These are phyloP conservation scores for Cyclostephanos tholiformis DNA, from an alignment of 108 stramenopile species.

Conservation along the genomic window DNA sequence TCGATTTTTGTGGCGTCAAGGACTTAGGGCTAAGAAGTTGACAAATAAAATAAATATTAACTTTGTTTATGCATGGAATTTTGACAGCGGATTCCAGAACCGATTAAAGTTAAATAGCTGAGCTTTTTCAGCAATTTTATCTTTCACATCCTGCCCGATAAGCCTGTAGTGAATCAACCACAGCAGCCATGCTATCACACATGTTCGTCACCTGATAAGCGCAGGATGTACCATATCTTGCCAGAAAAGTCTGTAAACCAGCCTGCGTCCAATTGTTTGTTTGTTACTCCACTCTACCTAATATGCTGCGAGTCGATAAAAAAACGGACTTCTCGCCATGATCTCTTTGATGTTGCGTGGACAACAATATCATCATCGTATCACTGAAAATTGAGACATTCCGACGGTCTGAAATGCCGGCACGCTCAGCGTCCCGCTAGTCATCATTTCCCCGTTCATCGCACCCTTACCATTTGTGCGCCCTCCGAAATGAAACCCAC, in stretches of 20 bases:
- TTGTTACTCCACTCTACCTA: too few species aligned
- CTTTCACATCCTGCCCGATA: too few species aligned
- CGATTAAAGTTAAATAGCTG: too few species aligned
- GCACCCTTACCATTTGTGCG: slow-evolving; percentile 1
- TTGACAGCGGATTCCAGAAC: too few species aligned
- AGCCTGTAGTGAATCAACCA: too few species aligned
- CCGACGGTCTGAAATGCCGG: slow-evolving; percentile 51
- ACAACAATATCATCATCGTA: slow-evolving; percentile 36
- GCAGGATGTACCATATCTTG: too few species aligned
- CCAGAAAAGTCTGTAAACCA: too few species aligned
- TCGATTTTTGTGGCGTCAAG: neutral
- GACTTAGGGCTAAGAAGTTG: neutral
- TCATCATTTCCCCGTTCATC: slow-evolving; percentile 28
- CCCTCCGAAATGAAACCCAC: slow-evolving; percentile 6
- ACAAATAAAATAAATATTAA: slow-evolving; percentile 5
- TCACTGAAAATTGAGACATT: slow-evolving; percentile 67
- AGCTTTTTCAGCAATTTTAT: too few species aligned
- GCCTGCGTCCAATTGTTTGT: too few species aligned
- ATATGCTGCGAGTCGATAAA: too few species aligned
- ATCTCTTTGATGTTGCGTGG: neutral
- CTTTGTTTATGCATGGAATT: neutral
- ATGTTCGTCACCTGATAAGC: too few species aligned
- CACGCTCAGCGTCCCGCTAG: slow-evolving; percentile 26
- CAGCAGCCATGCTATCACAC: too few species aligned
- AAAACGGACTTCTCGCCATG: neutral